Evolutionary conservation across 148 eudicot genomes (phyloP), one percentile per base, ranked within the genome.

Genomic region (Cornus kousa): DNA sequence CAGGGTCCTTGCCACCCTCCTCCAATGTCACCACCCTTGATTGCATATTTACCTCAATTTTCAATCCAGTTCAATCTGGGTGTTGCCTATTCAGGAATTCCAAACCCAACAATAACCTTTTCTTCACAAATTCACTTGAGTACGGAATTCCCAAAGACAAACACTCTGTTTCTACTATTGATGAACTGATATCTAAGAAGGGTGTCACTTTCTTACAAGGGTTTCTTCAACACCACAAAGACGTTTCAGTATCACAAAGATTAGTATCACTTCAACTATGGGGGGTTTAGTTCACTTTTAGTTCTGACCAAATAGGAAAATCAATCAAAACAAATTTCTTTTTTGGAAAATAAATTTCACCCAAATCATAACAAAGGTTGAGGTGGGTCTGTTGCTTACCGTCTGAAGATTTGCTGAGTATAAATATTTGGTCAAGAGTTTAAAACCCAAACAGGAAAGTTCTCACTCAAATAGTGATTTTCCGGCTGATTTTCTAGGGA

Each of bases 11-110:
- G 32, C 79, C 28, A 28, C 28, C 85, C 71, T 87, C 82, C 74
- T 82, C 89, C 33, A 80, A 69, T 22, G 65, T 79, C 32, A 77
- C 75, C 48, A 79, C n/a, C 60, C 85, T 84, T 7, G 82, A 20
- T n/a, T 64, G 7, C 67, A 64, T 64, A 16, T n/a, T 64, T 19
- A n/a, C 24, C 67, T 64, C 23, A 64, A 20, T 64, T 64, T 6
- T 64, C 19, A 16, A 11, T 20, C 67, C 23, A 64, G 5, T 64
- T 64, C 59, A 53, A 53, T 53, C 59, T 53, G 17, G 59, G 59
- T 53, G 59, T 2, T 11, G 59, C 12, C 5, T 53, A 53, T 53
- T 53, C 4, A 53, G 59, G 17, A 16, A 11, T 53, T 53, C 59
- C 59, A 53, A 53, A 53, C 19, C 59, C 14, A 53, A 53, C 16